Evolutionary conservation across 2,329 filamentous ascomycete genomes (phyloP).

Genomic region (Scolecobasidium constrictum): DNA sequence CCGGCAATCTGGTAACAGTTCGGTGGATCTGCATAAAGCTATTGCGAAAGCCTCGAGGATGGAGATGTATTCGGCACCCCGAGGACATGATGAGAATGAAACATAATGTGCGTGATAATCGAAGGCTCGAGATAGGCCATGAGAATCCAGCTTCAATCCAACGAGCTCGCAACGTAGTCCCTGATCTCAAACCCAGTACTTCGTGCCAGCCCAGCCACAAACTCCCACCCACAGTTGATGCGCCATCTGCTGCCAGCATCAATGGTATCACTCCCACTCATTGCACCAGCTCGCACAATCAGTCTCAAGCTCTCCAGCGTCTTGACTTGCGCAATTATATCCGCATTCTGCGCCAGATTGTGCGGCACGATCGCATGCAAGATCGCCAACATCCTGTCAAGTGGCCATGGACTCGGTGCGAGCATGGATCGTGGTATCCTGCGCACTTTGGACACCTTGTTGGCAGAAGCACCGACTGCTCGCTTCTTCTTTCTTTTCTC

Average conservation of each 20-base stretch:
- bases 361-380: slow-evolving; percentile 53
- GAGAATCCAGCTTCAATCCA: too few species aligned
- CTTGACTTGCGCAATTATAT: slow-evolving; percentile 47
- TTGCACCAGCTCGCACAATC: slow-evolving; percentile 50
- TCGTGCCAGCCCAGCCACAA: slow-evolving; percentile 57
- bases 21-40: too few species aligned
- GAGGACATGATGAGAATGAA: too few species aligned
- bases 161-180: slow-evolving; percentile 58
- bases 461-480: slow-evolving; percentile 28
- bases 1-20: too few species aligned
- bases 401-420: slow-evolving; percentile 63
- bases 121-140: too few species aligned
- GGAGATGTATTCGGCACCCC: too few species aligned
- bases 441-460: slow-evolving; percentile 22
- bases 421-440: slow-evolving; percentile 66
- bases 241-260: slow-evolving; percentile 65
- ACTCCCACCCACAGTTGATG: slow-evolving; percentile 71
- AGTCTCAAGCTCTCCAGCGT: slow-evolving; percentile 62
- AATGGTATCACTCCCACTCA: slow-evolving; percentile 49
- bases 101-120: too few species aligned
- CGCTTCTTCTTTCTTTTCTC: slow-evolving; percentile 35
- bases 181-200: slow-evolving; percentile 69
- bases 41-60: too few species aligned
- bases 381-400: slow-evolving; percentile 71
- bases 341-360: slow-evolving; percentile 31